Evolutionary conservation across 208 protist genomes (phyloP), one percentile per base, ranked within the genome.

Genomic region (Acanthamoeba castellanii): DNA sequence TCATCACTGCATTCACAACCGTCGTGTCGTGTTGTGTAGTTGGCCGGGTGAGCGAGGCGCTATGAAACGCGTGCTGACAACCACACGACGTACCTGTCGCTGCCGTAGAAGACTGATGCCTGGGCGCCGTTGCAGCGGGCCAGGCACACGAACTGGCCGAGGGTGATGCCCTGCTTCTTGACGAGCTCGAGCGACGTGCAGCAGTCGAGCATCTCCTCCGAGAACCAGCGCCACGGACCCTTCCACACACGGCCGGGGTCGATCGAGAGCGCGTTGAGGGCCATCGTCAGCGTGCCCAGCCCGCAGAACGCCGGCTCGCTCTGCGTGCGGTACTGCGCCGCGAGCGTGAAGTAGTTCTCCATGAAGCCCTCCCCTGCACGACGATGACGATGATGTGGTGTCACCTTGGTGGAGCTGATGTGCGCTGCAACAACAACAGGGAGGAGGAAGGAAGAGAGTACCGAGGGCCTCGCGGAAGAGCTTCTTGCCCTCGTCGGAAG

Each of bases 171-270:
- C 27, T 97, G n/a, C 30, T 94, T 70, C 45, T 97, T 97, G 9
- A 98, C 95, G 11, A 76, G 50, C 37, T 98, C 96, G 13, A 97
- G 70, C 4, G 96, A 64, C n/a, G 81, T 78, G 95, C 97, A 98
- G 95, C 97, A 98, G 34, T 97, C 95, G 5, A 98, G 94, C 76
- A 98, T 61, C 90, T 98, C 96, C 64, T 98, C 97, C 20, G 82
- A 81, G 87, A 97, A 98, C 97, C 97, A 98, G 72, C 97, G 93
- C 97, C 97, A 98, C n/a, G 97, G 97, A 18, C 97, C 97, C 92
- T 98, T 98, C 97, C 97, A 98, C 16, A 97, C 47, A 25, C 97
- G 45, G 13, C 97, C 94, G 14, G 97, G 97, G 72, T 98, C 97
- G 34, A 98, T 94, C 25, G 95, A 92, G 32, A 98, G 88, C 25